Evolutionary conservation across 2,329 filamentous ascomycete species (phyloP), one percentile per base, ranked within the genome.

Genomic region (Boeremia exigua): DNA sequence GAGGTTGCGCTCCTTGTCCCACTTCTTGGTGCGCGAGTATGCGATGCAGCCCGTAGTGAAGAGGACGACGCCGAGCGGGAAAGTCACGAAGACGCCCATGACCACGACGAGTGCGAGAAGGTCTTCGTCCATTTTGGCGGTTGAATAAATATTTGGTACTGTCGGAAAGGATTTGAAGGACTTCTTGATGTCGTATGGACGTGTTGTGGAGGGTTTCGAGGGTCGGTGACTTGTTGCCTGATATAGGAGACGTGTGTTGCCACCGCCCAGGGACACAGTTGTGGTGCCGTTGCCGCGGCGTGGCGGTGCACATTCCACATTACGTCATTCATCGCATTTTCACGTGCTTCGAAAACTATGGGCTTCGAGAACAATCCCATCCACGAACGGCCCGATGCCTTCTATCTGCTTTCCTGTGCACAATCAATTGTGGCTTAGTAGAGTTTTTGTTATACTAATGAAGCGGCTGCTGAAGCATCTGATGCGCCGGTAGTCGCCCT

Each of bases 11-110:
- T 58, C 54, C 34, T 66, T 67, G 57, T 72, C 68, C 69, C 69
- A 72, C 23, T 61, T 61, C 54, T 70, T 70, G 54, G 69, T 71
- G 61, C 69, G 69, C 29, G 59, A 58, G 55, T 71, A 70, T 36
- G 69, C 66, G 36, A 69, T 54, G 56, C 63, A 64, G 46, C 58
- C 54, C 4, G 65, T 69, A 25, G 64, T 63, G 58, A 62, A 45
- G 43, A 67, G 47, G 47, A 69, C 61, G 17, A 63, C 54, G 38
- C 65, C 42, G 42, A 69, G 50, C 19, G 68, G 68, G 25, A 70
- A 65, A 10, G 62, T 54, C 33, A 71, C 59, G 40, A 70, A 65
- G 36, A 68, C 53, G 48, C 61, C 53, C 59, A 71, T 62, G 17
- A 69, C 58, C 54, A 59, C 57, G 58, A 60, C 53, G 47, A 68